These are phyloP conservation scores for Kodamaea alishanica DNA, from an alignment of 1,139 yeast species.

Conservation along the genomic window DNA sequence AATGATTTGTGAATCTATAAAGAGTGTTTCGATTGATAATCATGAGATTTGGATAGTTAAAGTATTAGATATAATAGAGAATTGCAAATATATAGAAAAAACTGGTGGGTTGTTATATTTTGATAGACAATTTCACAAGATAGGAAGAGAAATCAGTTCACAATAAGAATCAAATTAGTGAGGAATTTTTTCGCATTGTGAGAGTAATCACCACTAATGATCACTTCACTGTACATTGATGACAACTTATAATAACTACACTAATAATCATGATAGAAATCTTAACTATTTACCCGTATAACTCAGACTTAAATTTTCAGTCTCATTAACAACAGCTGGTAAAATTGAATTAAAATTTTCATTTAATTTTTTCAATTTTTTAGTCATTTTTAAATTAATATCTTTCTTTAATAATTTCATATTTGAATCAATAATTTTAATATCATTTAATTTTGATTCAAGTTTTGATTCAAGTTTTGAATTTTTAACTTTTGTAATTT, in stretches of 20 bases:
- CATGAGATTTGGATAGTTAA: slow-evolving; percentile 88
- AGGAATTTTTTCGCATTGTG: too few relatives aligned
- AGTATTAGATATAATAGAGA: slow-evolving; percentile 52
- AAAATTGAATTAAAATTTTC: slow-evolving; percentile 40
- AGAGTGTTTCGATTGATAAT: slow-evolving; percentile 60
- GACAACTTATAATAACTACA: too few relatives aligned
- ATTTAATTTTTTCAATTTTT: slow-evolving; percentile 28
- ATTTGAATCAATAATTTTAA: slow-evolving; percentile 24
- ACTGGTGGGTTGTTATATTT: slow-evolving; percentile 66
- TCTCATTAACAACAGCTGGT: slow-evolving; percentile 28
- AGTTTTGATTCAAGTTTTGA: slow-evolving; percentile 28
- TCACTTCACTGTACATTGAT: too few relatives aligned
- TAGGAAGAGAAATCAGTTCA: slow-evolving; percentile 42
- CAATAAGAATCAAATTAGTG: slow-evolving; percentile 1
- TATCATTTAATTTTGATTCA: slow-evolving; percentile 24
- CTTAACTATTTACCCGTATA: background rate
- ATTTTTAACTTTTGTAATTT: slow-evolving; percentile 21
- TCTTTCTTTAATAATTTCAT: slow-evolving; percentile 30
- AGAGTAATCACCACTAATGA: too few relatives aligned
- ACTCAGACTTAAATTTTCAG: slow-evolving; percentile 11
- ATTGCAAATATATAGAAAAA: slow-evolving; percentile 19
- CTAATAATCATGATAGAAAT: too few relatives aligned
- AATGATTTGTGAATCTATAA: slow-evolving; percentile 56
- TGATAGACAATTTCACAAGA: slow-evolving; percentile 54
- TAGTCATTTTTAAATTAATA: slow-evolving; percentile 25